Conservation (phyloP, 257 asterid genomes). For the Solanum medicagineum region DNA sequence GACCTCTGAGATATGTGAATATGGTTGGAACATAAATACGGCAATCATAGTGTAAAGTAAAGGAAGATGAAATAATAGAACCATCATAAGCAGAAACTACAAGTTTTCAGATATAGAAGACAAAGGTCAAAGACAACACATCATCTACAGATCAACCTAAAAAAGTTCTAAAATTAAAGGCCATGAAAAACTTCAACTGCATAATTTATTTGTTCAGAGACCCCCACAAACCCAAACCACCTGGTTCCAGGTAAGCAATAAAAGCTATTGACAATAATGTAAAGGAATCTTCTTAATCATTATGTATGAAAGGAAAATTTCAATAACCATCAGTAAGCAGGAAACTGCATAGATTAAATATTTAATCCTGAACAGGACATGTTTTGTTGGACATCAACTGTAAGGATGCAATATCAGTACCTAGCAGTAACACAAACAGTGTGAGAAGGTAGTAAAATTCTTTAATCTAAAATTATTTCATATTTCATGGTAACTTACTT, state of each 20-base stretch:
- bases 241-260: not conserved
- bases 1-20: conserved; percentile 55
- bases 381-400: not conserved
- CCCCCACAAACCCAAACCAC: not conserved
- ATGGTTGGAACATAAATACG: not conserved
- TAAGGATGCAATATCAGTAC: not conserved
- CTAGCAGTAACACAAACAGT: not conserved
- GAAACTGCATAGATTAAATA: not conserved
- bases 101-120: not conserved
- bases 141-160: not conserved
- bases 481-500: conserved; percentile 49
- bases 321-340: not conserved
- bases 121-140: not conserved
- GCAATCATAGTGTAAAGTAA: not conserved
- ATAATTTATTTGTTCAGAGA: not conserved
- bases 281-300: not conserved
- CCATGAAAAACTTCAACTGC: not conserved
- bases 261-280: not conserved
- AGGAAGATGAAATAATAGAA: not conserved
- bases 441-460: not conserved
- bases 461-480: not conserved
- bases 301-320: not conserved
- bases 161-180: not conserved
- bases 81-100: not conserved
- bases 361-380: not conserved